Conservation (phyloP, 176 grass and related monocot species). For the Otatea glauca region DNA sequence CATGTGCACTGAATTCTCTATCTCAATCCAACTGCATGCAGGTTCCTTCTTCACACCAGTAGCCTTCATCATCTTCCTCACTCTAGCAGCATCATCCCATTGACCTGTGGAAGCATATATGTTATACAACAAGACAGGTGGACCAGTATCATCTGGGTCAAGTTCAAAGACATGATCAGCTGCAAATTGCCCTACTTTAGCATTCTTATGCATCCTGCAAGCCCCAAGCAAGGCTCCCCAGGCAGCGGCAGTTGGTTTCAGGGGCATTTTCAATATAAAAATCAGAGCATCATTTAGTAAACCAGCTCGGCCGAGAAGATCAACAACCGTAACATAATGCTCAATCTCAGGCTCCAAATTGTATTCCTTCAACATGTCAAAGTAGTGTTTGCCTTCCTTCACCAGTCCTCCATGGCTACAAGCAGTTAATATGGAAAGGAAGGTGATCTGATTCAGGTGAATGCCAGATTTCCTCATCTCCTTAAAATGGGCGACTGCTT, state of each 20-base stretch:
- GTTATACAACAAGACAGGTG: conserved; percentile 70
- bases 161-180: conserved; percentile 70
- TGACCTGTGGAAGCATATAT: conserved; percentile 70
- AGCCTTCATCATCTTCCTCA: conserved; percentile 75
- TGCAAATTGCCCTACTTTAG: conserved; percentile 60
- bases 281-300: conserved; percentile 61
- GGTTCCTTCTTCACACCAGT: conserved; percentile 75
- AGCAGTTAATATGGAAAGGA: conserved; percentile 65
- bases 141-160: conserved; percentile 65
- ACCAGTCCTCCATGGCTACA: conserved; percentile 73
- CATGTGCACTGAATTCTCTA: conserved; percentile 74
- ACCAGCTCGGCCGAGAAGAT: conserved; percentile 69
- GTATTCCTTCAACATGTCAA: conserved; percentile 64
- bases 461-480: conserved; percentile 61
- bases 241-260: conserved; percentile 66
- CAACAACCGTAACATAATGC: conserved; percentile 65
- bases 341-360: conserved; percentile 60
- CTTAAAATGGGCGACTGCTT: conserved; percentile 62
- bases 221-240: conserved; percentile 82
- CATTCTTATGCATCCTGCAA: conserved; percentile 75
- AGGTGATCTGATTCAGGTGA: conserved; percentile 63
- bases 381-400: conserved; percentile 66
- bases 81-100: conserved; percentile 66
- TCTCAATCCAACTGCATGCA: conserved; percentile 77
- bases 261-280: conserved; percentile 66